Conservation (phyloP, 2,329 filamentous ascomycete genomes). For the Mollisia scopiformis region DNA sequence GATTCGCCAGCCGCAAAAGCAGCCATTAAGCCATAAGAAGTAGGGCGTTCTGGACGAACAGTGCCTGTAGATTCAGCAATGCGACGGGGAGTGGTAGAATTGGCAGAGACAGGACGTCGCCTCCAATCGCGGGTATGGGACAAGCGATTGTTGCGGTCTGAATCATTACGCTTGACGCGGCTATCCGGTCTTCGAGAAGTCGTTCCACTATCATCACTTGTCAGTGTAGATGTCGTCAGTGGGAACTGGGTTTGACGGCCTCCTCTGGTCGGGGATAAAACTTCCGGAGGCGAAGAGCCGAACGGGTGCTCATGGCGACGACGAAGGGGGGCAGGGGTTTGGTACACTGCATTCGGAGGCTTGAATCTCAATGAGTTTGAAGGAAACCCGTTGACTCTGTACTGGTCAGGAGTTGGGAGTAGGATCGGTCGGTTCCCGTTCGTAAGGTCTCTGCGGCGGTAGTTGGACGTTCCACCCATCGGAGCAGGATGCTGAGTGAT, state of each 20-base stretch:
- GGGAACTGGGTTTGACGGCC: neutral
- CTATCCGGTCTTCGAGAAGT: neutral
- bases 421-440: conserved; percentile 31
- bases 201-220: neutral
- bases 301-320: conserved; percentile 34
- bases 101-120: too few species aligned
- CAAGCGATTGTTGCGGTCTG: neutral
- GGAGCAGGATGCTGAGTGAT: conserved; percentile 34
- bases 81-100: neutral
- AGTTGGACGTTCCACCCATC: conserved; percentile 28
- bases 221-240: neutral
- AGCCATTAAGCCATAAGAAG: neutral
- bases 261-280: conserved; percentile 12
- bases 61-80: neutral
- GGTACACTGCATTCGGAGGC: conserved; percentile 18
- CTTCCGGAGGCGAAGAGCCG: conserved; percentile 29
- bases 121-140: neutral
- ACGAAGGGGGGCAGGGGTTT: conserved; percentile 24
- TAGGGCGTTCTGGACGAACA: neutral
- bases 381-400: conserved; percentile 36
- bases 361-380: conserved; percentile 31
- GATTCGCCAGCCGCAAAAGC: neutral
- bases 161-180: neutral
- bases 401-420: conserved; percentile 28
- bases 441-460: conserved; percentile 34